Evolutionary conservation across 495 filamentous ascomycete species (phyloP).

Genomic region (Pseudevernia furfuracea): DNA sequence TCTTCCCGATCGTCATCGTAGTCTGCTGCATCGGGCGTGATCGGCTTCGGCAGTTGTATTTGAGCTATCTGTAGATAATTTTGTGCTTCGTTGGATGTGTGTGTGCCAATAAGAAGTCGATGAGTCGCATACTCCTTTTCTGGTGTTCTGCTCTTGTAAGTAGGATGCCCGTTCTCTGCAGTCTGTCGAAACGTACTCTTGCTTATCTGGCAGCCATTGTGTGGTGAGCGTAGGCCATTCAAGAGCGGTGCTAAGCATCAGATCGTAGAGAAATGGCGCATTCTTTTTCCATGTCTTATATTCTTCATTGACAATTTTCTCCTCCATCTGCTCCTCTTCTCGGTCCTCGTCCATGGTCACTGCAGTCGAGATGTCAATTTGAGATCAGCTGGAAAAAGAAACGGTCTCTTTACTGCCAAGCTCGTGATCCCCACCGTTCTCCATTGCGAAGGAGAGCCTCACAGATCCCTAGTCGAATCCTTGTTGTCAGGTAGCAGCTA

Average conservation of each 20-base stretch:
- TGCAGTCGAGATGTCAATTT: slow-evolving; percentile 12
- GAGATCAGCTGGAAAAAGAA: background rate
- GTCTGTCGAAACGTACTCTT: slow-evolving; percentile 49
- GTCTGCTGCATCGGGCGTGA: slow-evolving; percentile 63
- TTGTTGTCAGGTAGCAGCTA: background rate
- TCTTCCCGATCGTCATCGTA: slow-evolving; percentile 90
- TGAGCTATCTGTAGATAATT: slow-evolving; percentile 96
- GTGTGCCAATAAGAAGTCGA: slow-evolving; percentile 86
- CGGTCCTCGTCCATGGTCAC: slow-evolving; percentile 47
- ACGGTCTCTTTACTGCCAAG: slow-evolving; percentile 11
- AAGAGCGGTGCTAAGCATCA: slow-evolving; percentile 86
- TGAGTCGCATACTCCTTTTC: slow-evolving; percentile 85
- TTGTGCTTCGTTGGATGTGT: slow-evolving; percentile 76
- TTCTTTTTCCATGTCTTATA: slow-evolving; percentile 99
- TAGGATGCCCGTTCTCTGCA: slow-evolving; percentile 2
- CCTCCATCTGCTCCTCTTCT: slow-evolving; percentile 64
- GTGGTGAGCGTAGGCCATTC: slow-evolving; percentile 98
- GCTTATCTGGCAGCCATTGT: slow-evolving; percentile 96
- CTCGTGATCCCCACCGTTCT: slow-evolving; percentile 22
- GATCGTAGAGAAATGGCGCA: slow-evolving; percentile 93
- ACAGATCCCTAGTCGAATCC: background rate
- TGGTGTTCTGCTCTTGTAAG: slow-evolving; percentile 46
- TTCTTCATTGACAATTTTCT: slow-evolving; percentile 95
- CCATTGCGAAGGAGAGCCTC: slow-evolving; percentile 8
- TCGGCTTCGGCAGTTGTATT: slow-evolving; percentile 77